Percentiles rank a stretch among this genome's conserved stretches.
Evolutionary conservation across 345 rosid genomes (phyloP).

Genomic region (Aegle marmelos): DNA sequence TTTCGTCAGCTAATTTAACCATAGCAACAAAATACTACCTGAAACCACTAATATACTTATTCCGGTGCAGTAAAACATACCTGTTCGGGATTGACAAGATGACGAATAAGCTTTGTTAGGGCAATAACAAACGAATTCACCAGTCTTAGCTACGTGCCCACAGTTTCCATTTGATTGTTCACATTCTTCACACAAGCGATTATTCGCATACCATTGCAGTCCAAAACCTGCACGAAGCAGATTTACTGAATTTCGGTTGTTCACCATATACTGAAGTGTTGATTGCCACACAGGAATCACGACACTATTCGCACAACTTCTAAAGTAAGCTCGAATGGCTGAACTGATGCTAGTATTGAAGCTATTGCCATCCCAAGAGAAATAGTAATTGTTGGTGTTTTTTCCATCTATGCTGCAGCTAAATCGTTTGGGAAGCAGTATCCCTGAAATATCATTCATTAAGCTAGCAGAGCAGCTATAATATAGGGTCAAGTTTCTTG

Average conservation of each 20-base stretch:
- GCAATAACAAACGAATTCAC: slow-evolving; percentile 22
- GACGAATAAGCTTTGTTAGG: neutral
- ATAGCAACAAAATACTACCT: too few relatives aligned
- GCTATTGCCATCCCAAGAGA: neutral
- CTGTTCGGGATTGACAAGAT: neutral
- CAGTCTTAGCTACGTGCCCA: slow-evolving; percentile 1
- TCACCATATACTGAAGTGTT: neutral
- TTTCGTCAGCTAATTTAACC: too few relatives aligned
- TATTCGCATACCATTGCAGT: slow-evolving; percentile 7
- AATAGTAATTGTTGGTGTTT: neutral
- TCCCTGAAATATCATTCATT: neutral
- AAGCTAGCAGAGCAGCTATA: neutral
- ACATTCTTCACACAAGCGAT: slow-evolving; percentile 11
- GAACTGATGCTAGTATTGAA: neutral
- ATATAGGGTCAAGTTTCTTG: neutral
- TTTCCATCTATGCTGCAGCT: neutral
- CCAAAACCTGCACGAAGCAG: slow-evolving; percentile 21
- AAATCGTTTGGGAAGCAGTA: neutral
- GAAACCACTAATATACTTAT: neutral
- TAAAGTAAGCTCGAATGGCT: neutral
- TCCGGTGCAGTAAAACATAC: neutral
- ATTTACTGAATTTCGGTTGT: neutral
- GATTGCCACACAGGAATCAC: neutral
- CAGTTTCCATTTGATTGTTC: neutral
- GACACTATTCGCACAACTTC: neutral